These are phyloP conservation scores for Symbiodinium pilosum DNA, from an alignment of 73 alveolate genomes.

Conservation along the genomic window DNA sequence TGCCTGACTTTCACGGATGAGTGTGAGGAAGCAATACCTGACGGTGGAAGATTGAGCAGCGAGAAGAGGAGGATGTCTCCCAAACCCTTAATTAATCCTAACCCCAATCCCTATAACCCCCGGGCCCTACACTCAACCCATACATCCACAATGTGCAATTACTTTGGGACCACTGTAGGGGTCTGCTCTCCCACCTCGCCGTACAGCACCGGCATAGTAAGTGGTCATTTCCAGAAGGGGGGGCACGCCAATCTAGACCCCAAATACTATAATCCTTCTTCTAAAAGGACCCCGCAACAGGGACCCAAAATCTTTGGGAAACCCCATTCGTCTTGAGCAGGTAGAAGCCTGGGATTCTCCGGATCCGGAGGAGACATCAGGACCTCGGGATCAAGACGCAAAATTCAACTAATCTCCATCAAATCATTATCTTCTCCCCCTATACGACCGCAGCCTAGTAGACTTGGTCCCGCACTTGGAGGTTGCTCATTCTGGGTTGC, in stretches of 20 bases:
- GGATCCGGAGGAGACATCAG: slow-evolving; percentile 14
- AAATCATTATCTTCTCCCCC: no score
- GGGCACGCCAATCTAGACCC: not conserved
- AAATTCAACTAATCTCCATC: not conserved
- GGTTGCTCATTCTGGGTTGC: no score
- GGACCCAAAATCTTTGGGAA: no score
- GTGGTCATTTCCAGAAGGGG: no score
- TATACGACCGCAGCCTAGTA: no score
- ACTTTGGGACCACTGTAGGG: not conserved
- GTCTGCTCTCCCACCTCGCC: no score
- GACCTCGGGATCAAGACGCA: not conserved
- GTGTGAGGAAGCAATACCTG: no score
- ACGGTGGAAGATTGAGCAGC: no score
- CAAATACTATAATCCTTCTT: not conserved
- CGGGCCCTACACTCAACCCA: not conserved
- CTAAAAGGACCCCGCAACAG: not conserved
- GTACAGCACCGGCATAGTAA: no score
- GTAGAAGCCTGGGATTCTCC: not conserved
- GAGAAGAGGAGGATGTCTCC: not conserved
- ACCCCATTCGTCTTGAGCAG: no score
- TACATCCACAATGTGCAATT: not conserved
- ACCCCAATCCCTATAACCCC: not conserved
- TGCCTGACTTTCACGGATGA: no score
- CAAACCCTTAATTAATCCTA: not conserved
- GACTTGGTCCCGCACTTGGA: no score